Evolutionary conservation across 306 rosid genomes (phyloP), one percentile per base, ranked within the genome.

Genomic region (Prunus mume): DNA sequence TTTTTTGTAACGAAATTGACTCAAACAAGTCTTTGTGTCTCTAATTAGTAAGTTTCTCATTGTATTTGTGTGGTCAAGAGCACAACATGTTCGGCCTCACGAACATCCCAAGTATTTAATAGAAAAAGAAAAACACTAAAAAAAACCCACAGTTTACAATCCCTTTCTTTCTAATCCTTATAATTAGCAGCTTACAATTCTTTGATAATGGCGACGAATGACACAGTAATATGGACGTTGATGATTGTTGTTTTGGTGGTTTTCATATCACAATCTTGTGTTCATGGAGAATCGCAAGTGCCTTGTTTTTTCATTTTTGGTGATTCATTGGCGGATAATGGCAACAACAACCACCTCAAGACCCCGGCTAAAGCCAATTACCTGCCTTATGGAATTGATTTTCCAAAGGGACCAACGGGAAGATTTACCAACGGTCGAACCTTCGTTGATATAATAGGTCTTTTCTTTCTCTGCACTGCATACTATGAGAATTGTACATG

Each of bases 301-400:
- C 82, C 89, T 8, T 84, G 93, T 10, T 47, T 72, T 22, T 88
- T 87, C 78, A 70, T 87, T 32, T 88, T 87, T 74, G 96, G 96
- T 0, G 96, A 92, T 51, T 88, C 93, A 14, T 41, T 84, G 0
- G 78, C 77, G 6, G 93, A 90, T 14, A 69, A 2, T 71, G 96
- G 96, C 52, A 92, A 92, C 47, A 92, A 88, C 72, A 92, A 90
- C 71, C 0, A 4, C 2, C 88, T 79, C 62, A 7, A 1, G 1
- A 87, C 96, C 0, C 0, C 0, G 0, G 77, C 83, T 2, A 90
- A 30, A 78, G 47, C 55, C 9, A 78, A 90, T 77, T 88, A 78
- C 76, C 1, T 2, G 2, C 96, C 97, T 0, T 87, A 90, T 25
- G 92, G 93, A 24, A 78, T 89, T 51, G 97, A 89, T 80, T 79